phyloP scores from a whole-genome alignment of 352 stramenopile species.

The Phytophthora rubi region DNA sequence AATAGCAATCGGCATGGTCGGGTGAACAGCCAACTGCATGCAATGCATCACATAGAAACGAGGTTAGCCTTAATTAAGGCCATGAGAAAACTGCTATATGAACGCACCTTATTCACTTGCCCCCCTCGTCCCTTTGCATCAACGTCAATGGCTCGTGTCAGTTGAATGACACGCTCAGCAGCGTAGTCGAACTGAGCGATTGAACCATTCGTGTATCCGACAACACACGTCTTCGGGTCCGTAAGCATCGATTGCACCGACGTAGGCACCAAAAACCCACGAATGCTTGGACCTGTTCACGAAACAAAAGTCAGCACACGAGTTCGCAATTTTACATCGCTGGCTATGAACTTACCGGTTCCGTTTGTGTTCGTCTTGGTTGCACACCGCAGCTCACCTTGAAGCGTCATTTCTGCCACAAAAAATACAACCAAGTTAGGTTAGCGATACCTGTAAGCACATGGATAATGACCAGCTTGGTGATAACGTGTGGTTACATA shows the following conservation, averaged over 20 bases:
- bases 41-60: neutral
- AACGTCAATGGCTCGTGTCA: constrained; percentile 71
- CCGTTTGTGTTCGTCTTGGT: constrained; percentile 63
- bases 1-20: constrained; percentile 85
- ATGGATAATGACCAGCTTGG: neutral
- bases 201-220: constrained; percentile 77
- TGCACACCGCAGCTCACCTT: constrained; percentile 73
- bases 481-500: constrained; percentile 28
- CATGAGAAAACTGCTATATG: neutral
- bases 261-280: constrained; percentile 68
- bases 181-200: constrained; percentile 82
- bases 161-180: constrained; percentile 78
- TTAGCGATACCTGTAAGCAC: neutral
- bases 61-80: constrained; percentile 2
- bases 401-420: constrained; percentile 68
- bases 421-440: neutral
- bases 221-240: constrained; percentile 81
- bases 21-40: constrained; percentile 64
- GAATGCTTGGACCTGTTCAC: constrained; percentile 47
- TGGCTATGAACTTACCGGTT: constrained; percentile 35
- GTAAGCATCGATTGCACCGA: constrained; percentile 75
- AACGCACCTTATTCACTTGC: constrained; percentile 80
- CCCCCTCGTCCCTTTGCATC: constrained; percentile 62
- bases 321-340: neutral
- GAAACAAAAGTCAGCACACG: neutral